Base-by-base conservation (phyloP, 2,329 filamentous ascomycete genomes). In the Fusarium pininemorale region DNA sequence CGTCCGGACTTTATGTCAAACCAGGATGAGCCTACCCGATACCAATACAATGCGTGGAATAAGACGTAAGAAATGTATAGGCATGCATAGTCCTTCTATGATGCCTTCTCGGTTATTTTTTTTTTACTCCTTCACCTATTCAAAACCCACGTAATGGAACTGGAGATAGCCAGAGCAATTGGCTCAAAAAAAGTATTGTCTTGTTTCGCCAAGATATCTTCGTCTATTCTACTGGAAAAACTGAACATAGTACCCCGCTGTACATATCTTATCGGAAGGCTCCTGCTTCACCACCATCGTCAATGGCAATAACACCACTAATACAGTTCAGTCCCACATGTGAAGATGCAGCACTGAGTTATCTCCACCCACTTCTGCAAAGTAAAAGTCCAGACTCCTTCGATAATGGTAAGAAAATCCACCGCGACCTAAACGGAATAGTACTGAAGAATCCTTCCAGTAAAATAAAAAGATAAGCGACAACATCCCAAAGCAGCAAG, bases 251-350 rank as follows among this genome's bases (percentile, higher is more conserved):
- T 0, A 37, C 35, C 8, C 0, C 1, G 15, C 16, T 18, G 15
- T 37, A 0, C 9, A 37, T 2, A 4, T 1, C 0, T 0, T 37
- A 18, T 18, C 1, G 10, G 3, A 0, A 37, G 9, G 0, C 11
- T 22, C 20, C 11, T 22, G 12, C 0, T 39, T 13, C 20, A 12
- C 2, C 1, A 39, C 11, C 3, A 13, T 39, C 12, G 12, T 7
- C 11, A 7, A 13, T 8, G 3, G 20, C 12, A 22, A 13, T 0
- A 39, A 6, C 0, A 8, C 20, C 20, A 22, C 20, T 8, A 35
- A 35, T 15, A 8, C 32, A 15, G 3, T 20, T 39, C 20, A 13
- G 22, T 13, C 3, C 20, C 7, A 39, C 20, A 22, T 9, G 20
- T 39, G 7, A 14, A 41, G 5, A 41, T 10, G 20, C 13, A 0